These are phyloP conservation scores for Trichosanthes truncata DNA, from an alignment of 306 rosid genomes.

Conservation along the genomic window DNA sequence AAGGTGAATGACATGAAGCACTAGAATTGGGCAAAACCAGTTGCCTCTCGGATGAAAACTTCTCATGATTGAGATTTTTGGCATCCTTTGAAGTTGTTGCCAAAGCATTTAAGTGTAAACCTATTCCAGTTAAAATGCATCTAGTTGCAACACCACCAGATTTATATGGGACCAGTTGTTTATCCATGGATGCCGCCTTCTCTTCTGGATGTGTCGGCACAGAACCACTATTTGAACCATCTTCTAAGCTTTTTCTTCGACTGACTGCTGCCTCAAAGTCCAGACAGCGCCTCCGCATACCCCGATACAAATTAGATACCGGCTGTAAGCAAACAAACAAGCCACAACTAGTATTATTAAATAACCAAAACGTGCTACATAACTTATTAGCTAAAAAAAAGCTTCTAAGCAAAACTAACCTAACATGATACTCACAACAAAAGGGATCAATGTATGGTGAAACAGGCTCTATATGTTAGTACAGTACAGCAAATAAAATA, in stretches of 20 bases:
- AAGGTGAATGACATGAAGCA: slow-evolving; percentile 29
- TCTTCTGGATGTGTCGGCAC: slow-evolving; percentile 32
- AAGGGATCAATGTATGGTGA: background rate
- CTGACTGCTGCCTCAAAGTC: slow-evolving; percentile 67
- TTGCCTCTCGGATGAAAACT: slow-evolving; percentile 35
- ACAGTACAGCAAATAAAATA: background rate
- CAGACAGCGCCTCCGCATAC: slow-evolving; percentile 73
- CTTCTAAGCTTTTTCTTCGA: slow-evolving; percentile 36
- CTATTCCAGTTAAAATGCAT: slow-evolving; percentile 59
- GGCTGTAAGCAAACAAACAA: slow-evolving; percentile 33
- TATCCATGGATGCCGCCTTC: slow-evolving; percentile 28
- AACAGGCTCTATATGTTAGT: background rate
- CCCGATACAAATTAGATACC: slow-evolving; percentile 43
- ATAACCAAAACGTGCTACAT: background rate
- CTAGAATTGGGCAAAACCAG: slow-evolving; percentile 28
- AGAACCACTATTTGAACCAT: slow-evolving; percentile 36
- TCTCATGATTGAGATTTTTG: slow-evolving; percentile 27
- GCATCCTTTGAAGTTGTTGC: slow-evolving; percentile 38
- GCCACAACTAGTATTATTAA: background rate
- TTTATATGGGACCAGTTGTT: slow-evolving; percentile 29
- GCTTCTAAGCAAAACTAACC: background rate
- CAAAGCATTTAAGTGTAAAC: slow-evolving; percentile 76
- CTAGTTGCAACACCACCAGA: slow-evolving; percentile 31
- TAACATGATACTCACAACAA: background rate
- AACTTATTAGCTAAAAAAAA: background rate